A percentile compares a stretch with the other conserved stretches of the same genome.
Conservation (phyloP, 768 basidiomycete genomes). For the Mycena indigotica region DNA sequence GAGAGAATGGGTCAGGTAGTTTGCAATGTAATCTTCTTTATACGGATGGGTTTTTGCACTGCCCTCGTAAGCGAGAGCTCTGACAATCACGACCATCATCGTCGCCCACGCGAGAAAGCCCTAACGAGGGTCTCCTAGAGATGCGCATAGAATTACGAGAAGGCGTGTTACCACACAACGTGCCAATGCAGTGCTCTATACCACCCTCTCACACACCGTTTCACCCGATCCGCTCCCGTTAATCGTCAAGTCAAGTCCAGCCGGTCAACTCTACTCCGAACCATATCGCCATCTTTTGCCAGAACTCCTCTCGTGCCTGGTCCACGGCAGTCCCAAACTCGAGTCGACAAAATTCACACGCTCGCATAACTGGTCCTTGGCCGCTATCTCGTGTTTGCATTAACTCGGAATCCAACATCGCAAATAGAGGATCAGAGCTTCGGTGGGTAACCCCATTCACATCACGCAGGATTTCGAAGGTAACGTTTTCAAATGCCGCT, state of each 20-base stretch:
- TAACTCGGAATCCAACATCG: conserved; percentile 64
- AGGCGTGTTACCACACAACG: neutral
- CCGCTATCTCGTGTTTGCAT: conserved; percentile 64
- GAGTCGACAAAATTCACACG: conserved; percentile 65
- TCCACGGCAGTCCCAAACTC: conserved; percentile 67
- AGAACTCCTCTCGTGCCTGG: conserved; percentile 61
- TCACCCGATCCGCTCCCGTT: too few species aligned
- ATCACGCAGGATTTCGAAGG: conserved; percentile 74
- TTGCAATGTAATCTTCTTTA: neutral
- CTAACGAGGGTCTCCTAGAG: conserved; percentile 1
- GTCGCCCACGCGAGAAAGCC: neutral
- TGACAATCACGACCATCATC: conserved; percentile 1
- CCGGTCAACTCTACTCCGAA: conserved; percentile 51
- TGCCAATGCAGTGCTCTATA: neutral
- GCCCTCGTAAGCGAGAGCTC: neutral
- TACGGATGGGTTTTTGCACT: neutral
- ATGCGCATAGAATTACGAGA: too few species aligned
- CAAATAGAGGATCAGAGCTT: conserved; percentile 70
- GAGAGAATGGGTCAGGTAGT: neutral
- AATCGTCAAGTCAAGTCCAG: conserved; percentile 20
- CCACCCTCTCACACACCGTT: neutral
- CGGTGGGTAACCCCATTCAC: conserved; percentile 70
- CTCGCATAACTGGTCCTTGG: conserved; percentile 48
- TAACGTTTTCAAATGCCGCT: conserved; percentile 71
- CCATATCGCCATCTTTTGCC: conserved; percentile 66